Evolutionary conservation across 2,329 filamentous ascomycete genomes (phyloP).

Genomic region (Neodidymelliopsis sp.): DNA sequence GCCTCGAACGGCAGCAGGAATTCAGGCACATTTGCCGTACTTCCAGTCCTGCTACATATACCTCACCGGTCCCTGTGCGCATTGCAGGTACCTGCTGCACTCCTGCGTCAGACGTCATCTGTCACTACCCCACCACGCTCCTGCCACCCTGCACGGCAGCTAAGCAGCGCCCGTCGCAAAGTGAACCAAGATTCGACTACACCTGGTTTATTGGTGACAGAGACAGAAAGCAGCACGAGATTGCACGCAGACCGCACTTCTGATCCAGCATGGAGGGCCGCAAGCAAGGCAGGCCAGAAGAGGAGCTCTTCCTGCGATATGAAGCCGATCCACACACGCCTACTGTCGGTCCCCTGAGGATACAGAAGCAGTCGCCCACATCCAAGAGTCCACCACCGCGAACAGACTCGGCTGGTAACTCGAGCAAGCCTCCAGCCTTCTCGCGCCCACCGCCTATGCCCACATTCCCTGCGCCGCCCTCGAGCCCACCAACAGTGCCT

Average conservation of each 20-base stretch:
- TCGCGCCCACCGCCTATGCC: constrained; percentile 58
- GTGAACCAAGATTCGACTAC: constrained; percentile 11
- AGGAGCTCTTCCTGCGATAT: constrained; percentile 78
- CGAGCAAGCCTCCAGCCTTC: constrained; percentile 43
- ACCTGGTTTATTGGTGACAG: background rate
- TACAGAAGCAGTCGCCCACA: constrained; percentile 73
- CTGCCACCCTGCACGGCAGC: constrained; percentile 10
- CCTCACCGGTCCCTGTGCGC: constrained; percentile 14
- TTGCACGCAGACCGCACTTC: constrained; percentile 5
- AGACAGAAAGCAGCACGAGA: background rate
- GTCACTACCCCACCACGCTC: constrained; percentile 15
- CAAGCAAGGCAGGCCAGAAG: constrained; percentile 72
- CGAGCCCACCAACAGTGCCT: constrained; percentile 55
- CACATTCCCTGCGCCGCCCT: constrained; percentile 68
- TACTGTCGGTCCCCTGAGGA: constrained; percentile 82
- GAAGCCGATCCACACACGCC: constrained; percentile 68
- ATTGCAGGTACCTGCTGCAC: constrained; percentile 9
- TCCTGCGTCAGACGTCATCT: constrained; percentile 23
- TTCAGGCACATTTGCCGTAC: constrained; percentile 16
- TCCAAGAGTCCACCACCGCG: constrained; percentile 61
- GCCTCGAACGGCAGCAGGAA: constrained; percentile 16
- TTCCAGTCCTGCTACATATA: constrained; percentile 18
- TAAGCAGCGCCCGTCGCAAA: constrained; percentile 11
- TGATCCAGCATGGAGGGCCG: constrained; percentile 52
- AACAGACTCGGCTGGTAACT: constrained; percentile 71